Conservation (phyloP, 495 filamentous ascomycete genomes). For the Cenococcum geophilum region DNA sequence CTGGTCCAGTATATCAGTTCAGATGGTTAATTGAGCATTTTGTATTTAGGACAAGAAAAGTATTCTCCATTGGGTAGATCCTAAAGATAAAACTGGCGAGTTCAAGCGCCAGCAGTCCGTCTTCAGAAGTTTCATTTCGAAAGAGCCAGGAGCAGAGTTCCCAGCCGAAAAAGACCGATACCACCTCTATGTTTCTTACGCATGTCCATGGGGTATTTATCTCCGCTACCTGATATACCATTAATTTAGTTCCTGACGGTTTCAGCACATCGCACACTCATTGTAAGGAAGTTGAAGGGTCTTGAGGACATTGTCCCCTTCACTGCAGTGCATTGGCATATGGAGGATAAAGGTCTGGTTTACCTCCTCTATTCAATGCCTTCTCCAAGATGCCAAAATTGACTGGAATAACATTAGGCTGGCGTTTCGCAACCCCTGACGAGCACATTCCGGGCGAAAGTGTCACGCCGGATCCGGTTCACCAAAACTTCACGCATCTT, state of each 20-base stretch:
- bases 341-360: conserved; percentile 52
- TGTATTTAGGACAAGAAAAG: conserved; percentile 26
- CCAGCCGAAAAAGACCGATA: conserved; percentile 63
- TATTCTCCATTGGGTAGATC: conserved; percentile 80
- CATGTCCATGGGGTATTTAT: conserved; percentile 53
- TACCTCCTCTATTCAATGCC: neutral
- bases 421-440: conserved; percentile 40
- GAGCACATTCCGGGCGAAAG: conserved; percentile 46
- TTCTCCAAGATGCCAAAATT: neutral
- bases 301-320: conserved; percentile 60
- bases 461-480: conserved; percentile 56
- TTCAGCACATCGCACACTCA: conserved; percentile 55
- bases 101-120: conserved; percentile 61
- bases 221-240: neutral
- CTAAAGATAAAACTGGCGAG: conserved; percentile 69
- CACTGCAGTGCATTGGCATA: conserved; percentile 64
- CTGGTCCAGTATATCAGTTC: neutral
- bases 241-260: neutral
- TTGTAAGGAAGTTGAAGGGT: conserved; percentile 61
- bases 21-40: neutral
- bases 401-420: conserved; percentile 24
- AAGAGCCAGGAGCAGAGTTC: conserved; percentile 54
- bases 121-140: conserved; percentile 44
- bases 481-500: conserved; percentile 54
- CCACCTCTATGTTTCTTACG: conserved; percentile 69